Evolutionary conservation across 2,329 filamentous ascomycete species (phyloP).

Genomic region (Dactylella cylindrospora): DNA sequence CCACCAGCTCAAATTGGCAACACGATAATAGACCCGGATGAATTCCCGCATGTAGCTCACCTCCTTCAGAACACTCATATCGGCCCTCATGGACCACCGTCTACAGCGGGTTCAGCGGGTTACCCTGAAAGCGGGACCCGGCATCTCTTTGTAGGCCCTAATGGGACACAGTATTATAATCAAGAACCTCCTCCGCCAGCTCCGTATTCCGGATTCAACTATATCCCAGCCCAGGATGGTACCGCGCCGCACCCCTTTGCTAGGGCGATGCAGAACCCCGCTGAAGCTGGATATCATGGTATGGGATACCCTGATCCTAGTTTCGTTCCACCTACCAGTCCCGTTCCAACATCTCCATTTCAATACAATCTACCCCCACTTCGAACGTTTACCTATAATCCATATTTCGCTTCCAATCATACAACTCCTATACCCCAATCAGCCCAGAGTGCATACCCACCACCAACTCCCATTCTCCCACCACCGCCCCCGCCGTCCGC

Average conservation of each 20-base stretch:
- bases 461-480: constrained; percentile 19
- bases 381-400: constrained; percentile 18
- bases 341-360: constrained; percentile 3
- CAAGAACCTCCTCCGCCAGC: constrained; percentile 24
- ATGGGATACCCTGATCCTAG: constrained; percentile 39
- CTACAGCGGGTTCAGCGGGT: constrained; percentile 20
- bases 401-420: constrained; percentile 15
- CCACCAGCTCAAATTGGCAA: constrained; percentile 34
- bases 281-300: constrained; percentile 27
- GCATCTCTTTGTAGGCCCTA: constrained; percentile 20
- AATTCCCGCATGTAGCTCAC: constrained; percentile 38
- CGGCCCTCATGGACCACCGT: constrained; percentile 13
- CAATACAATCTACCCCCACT: constrained; percentile 14
- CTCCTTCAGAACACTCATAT: constrained; percentile 23
- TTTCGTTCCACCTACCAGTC: constrained; percentile 12
- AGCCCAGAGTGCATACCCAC: constrained; percentile 24
- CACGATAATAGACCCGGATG: constrained; percentile 30
- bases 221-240: constrained; percentile 26
- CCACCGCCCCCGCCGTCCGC: constrained; percentile 31
- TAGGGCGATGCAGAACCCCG: constrained; percentile 21
- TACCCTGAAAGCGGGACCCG: constrained; percentile 35
- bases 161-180: constrained; percentile 28
- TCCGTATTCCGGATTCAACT: constrained; percentile 31
- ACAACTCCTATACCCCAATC: constrained; percentile 22
- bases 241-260: constrained; percentile 23